Base-by-base conservation (phyloP, 805 yeast genomes). In the Candida golubevii region DNA sequence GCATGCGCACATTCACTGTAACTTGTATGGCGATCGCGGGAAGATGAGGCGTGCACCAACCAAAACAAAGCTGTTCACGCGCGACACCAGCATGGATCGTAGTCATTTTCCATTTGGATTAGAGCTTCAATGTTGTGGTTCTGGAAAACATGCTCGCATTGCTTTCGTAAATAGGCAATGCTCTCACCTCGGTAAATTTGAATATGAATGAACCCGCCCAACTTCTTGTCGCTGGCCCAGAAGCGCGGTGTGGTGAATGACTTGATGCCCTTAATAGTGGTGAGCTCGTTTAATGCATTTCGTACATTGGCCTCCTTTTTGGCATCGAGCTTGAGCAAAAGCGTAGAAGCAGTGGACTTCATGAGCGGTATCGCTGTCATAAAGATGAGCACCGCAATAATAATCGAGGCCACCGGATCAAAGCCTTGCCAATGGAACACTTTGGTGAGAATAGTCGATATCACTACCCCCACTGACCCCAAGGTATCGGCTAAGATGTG, bases 391-490 rank as follows among this genome's bases (percentile, higher is more conserved):
- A 77, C 63, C 0, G 96, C 97, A 48, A 93, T 91, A 54, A 90
- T 72, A 4, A 93, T 72, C 1, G 98, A 90, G 0, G 97, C 95
- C 15, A 93, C 65, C 1, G 99, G 97, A 59, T 93, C 99, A 59
- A 91, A 84, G 1, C 96, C 83, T 43, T 81, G 77, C 80, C 86
- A 78, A 13, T 53, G 48, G 61, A 85, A 83, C 30, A 80, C 56
- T 46, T 82, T 79, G 8, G 91, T 85, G 33, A 93, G 66, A 6
- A 88, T 43, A 0, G 99, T 91, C 0, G 97, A 89, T 1, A 88
- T 63, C n/a, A 93, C 90, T 13, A 95, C 99, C 7, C 98, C 98
- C 0, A 90, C 95, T 0, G 98, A 91, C 0, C 99, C 99, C 34
- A 93, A 69, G 0, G 98, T 90, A 57, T 93, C 99, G 0, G 99